Evolutionary conservation across 2,329 filamentous ascomycete genomes (phyloP).

Genomic region (Fusarium cicatricum): DNA sequence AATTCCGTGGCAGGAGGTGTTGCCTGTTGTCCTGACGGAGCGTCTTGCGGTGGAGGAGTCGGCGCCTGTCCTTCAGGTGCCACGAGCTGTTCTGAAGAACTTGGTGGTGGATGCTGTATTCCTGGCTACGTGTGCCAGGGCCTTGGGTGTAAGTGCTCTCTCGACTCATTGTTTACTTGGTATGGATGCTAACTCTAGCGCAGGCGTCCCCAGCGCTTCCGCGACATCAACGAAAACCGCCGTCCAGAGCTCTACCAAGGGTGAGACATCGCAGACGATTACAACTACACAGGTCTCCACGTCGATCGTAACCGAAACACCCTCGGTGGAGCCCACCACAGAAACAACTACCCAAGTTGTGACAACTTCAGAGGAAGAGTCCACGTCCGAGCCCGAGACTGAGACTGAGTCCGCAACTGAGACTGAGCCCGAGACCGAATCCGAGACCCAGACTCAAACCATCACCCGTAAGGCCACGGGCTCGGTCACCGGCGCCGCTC

Average conservation of each 20-base stretch:
- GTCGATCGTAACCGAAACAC: conserved; percentile 50
- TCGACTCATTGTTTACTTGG: neutral
- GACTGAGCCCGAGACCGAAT: conserved; percentile 20
- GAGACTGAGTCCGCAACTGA: neutral
- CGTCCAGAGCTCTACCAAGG: conserved; percentile 29
- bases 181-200: conserved; percentile 10
- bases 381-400: conserved; percentile 12
- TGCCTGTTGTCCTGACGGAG: conserved; percentile 76
- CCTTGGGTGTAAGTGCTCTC: conserved; percentile 68
- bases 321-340: conserved; percentile 49
- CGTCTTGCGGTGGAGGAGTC: conserved; percentile 69
- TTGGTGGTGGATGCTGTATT: conserved; percentile 81
- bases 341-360: conserved; percentile 45
- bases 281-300: conserved; percentile 53
- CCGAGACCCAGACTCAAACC: conserved; percentile 21
- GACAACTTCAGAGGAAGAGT: conserved; percentile 38
- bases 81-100: conserved; percentile 67
- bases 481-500: conserved; percentile 51
- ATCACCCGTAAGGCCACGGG: conserved; percentile 46
- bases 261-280: conserved; percentile 41
- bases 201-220: conserved; percentile 47
- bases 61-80: conserved; percentile 68
- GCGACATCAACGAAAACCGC: conserved; percentile 38
- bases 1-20: conserved; percentile 72
- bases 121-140: conserved; percentile 74